phyloP scores from a whole-genome alignment of 257 asterid species.

The Solanum acaule region DNA sequence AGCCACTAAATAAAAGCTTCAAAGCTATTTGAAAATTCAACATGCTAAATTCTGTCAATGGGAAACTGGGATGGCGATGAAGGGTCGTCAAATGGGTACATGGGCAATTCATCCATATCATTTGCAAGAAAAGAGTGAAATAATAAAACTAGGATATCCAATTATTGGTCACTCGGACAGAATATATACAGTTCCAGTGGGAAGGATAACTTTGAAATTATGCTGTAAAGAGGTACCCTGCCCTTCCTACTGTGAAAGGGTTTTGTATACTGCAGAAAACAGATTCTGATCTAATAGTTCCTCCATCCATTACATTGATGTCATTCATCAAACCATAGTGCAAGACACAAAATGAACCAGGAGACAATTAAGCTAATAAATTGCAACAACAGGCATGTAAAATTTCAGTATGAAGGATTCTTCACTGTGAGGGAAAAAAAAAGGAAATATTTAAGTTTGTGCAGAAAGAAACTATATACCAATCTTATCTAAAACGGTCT shows the following conservation, averaged over 20 bases:
- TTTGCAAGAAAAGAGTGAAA: background rate
- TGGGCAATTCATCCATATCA: background rate
- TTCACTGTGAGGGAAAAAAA: no score
- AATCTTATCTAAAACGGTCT: slow-evolving; percentile 56
- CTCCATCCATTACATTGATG: background rate
- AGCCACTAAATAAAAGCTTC: background rate
- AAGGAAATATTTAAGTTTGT: no score
- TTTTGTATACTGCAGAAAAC: background rate
- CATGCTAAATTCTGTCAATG: background rate
- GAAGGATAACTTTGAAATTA: background rate
- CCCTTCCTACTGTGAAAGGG: background rate
- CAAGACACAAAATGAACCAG: background rate
- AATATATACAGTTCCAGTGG: background rate
- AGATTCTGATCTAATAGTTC: background rate
- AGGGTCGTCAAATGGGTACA: background rate
- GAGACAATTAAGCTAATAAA: no score
- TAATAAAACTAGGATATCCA: background rate
- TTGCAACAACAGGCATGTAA: no score
- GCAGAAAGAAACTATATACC: slow-evolving; percentile 30
- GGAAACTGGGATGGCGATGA: background rate
- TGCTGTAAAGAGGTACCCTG: background rate
- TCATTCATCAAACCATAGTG: background rate
- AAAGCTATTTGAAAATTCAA: background rate
- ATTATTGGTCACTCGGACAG: background rate
- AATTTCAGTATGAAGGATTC: no score